Evolutionary conservation across 306 rosid genomes (phyloP).

Genomic region (Acmispon strigosus): DNA sequence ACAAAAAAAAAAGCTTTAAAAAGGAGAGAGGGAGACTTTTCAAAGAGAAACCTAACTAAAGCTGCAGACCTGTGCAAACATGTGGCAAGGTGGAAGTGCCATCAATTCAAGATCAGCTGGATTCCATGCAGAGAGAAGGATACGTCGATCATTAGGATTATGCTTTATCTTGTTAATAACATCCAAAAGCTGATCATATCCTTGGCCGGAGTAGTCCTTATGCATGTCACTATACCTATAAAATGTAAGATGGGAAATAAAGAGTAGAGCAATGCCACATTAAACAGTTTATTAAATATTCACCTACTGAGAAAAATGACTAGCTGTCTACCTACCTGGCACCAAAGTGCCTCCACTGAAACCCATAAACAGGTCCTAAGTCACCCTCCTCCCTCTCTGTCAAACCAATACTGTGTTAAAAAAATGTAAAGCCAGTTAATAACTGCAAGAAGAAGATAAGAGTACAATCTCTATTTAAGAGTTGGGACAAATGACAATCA

Average conservation of each 20-base stretch:
- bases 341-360: conserved; percentile 98
- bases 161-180: conserved; percentile 76
- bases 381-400: conserved; percentile 88
- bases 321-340: conserved; percentile 54
- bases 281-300: background rate
- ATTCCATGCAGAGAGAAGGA: conserved; percentile 90
- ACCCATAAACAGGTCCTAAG: conserved; percentile 96
- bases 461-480: background rate
- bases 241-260: conserved; percentile 3
- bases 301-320: background rate
- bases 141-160: conserved; percentile 81
- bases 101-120: conserved; percentile 85
- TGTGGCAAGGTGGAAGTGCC: conserved; percentile 98
- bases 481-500: background rate
- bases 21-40: background rate
- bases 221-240: conserved; percentile 85
- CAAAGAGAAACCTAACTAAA: conserved; percentile 3
- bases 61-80: conserved; percentile 81
- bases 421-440: conserved; percentile 10
- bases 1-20: background rate
- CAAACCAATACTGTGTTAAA: conserved; percentile 68
- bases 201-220: conserved; percentile 85
- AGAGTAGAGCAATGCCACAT: background rate
- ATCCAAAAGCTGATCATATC: conserved; percentile 82
- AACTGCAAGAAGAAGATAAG: conserved; percentile 4